Percentiles rank a stretch among this genome's conserved stretches.
Evolutionary conservation across 257 asterid genomes (phyloP).

Genomic region (Ehretia macrophylla): DNA sequence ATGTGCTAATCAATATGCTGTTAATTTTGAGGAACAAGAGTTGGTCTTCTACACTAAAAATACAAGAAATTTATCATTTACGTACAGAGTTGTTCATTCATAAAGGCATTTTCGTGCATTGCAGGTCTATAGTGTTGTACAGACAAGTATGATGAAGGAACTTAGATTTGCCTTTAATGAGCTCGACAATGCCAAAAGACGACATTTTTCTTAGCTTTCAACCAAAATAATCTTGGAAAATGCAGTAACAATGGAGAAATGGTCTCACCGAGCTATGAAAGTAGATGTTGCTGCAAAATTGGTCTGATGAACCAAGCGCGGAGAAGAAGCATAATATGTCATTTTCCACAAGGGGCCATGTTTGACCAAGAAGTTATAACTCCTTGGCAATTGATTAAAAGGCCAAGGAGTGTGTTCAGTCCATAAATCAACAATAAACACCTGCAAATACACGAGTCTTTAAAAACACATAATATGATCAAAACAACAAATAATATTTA

Average conservation of each 20-base stretch:
- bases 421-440: conserved; percentile 88
- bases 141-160: too few species aligned
- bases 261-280: conserved; percentile 83
- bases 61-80: too few species aligned
- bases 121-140: too few species aligned
- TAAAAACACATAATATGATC: conserved; percentile 8
- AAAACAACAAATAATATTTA: conserved; percentile 4
- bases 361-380: conserved; percentile 94
- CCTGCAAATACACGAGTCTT: conserved; percentile 50
- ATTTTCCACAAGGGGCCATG: conserved; percentile 88
- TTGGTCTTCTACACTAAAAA: too few species aligned
- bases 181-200: too few species aligned
- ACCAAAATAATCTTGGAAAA: background rate
- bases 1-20: too few species aligned
- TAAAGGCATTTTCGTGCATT: too few species aligned
- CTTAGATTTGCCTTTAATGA: too few species aligned
- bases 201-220: background rate
- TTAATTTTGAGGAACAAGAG: too few species aligned
- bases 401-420: conserved; percentile 99
- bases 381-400: conserved; percentile 91
- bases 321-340: conserved; percentile 89
- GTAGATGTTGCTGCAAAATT: conserved; percentile 97
- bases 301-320: conserved; percentile 84
- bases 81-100: too few species aligned
- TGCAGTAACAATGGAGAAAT: conserved; percentile 5